phyloP scores from a whole-genome alignment of 1,139 yeast genomes.

The Scheffersomyces segobiensis region DNA sequence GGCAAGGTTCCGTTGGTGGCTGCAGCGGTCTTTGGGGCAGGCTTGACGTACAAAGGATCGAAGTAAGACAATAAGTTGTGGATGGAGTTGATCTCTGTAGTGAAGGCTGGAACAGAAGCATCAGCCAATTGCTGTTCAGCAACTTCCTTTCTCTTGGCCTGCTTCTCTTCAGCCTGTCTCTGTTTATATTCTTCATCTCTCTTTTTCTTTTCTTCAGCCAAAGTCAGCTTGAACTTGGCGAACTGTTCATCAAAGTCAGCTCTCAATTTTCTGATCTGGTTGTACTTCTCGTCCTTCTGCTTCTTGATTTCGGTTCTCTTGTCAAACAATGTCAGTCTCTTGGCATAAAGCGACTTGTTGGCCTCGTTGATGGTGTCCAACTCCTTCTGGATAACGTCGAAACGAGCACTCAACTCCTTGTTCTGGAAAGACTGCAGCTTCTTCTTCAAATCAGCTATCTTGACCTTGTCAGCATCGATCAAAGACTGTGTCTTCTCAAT shows the following conservation, averaged over 20 bases:
- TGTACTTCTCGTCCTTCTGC: slow-evolving; percentile 68
- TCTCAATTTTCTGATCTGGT: slow-evolving; percentile 63
- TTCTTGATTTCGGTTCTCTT: slow-evolving; percentile 70
- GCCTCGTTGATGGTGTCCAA: slow-evolving; percentile 59
- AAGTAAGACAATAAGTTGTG: slow-evolving; percentile 70
- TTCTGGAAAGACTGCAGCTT: slow-evolving; percentile 63
- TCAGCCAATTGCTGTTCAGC: slow-evolving; percentile 66
- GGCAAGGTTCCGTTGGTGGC: slow-evolving; percentile 24
- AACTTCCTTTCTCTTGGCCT: slow-evolving; percentile 59
- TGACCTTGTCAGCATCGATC: slow-evolving; percentile 77
- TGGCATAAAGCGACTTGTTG: slow-evolving; percentile 66
- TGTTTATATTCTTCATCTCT: slow-evolving; percentile 68
- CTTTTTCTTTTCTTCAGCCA: slow-evolving; percentile 69
- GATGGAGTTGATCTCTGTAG: slow-evolving; percentile 69
- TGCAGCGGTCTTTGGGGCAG: slow-evolving; percentile 40
- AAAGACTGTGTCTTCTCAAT: slow-evolving; percentile 75
- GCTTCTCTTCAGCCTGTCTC: slow-evolving; percentile 57
- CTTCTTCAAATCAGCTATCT: slow-evolving; percentile 75
- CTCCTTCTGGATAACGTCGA: slow-evolving; percentile 62
- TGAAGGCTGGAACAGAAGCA: slow-evolving; percentile 85
- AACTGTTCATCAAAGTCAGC: slow-evolving; percentile 69
- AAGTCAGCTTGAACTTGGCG: slow-evolving; percentile 66
- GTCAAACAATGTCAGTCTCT: slow-evolving; percentile 62
- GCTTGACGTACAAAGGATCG: slow-evolving; percentile 77
- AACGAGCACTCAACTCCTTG: slow-evolving; percentile 59